Base-by-base conservation (phyloP, 1,284 basidiomycete species). In the Irpex sp. region DNA sequence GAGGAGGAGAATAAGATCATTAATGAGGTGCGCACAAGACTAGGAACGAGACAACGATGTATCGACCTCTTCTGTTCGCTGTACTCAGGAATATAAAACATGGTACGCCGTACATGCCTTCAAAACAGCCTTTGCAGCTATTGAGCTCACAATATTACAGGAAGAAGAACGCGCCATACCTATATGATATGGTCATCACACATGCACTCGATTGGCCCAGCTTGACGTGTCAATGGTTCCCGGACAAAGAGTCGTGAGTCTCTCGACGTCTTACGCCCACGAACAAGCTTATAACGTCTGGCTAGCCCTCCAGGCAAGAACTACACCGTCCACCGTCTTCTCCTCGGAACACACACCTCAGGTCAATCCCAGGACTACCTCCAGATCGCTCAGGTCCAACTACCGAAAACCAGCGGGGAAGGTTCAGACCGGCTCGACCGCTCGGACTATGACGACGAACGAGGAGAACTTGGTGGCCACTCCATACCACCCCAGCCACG, bases 191-290 rank as follows among this genome's bases (percentile, higher is more conserved):
- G 19, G 94, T 99, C 68, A 92, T 99, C 70, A 98, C 97, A 0
- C 96, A 98, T 74, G 97, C 97, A 31, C 83, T 99, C 60, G 95
- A 98, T 75, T 99, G 97, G 97, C 97, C 97, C 15, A 95, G 91
- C 70, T 76, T 99, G 70, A 99, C 97, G 2, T 96, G 94, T 75
- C 97, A 99, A 79, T 99, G 97, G 97, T 94, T 99, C 75, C 97
- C 97, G 0, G 97, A 99, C 81, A 91, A 90, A 76, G 95, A 98
- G 77, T 85, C 86, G 94, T 95, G 92, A 80, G 36, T 33, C 19
- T 39, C 43, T 46, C 13, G 49, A 6, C 21, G 31, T 4, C 39
- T 65, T 1, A 61, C 57, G 54, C 60, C 58, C 55, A 15, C 4
- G 13, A 9, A 17, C 17, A 13, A 26, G 9, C 49, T 9, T 6